Evolutionary conservation across 352 stramenopile species (phyloP), one percentile per base, ranked within the genome.

Genomic region (Phytophthora idaei): DNA sequence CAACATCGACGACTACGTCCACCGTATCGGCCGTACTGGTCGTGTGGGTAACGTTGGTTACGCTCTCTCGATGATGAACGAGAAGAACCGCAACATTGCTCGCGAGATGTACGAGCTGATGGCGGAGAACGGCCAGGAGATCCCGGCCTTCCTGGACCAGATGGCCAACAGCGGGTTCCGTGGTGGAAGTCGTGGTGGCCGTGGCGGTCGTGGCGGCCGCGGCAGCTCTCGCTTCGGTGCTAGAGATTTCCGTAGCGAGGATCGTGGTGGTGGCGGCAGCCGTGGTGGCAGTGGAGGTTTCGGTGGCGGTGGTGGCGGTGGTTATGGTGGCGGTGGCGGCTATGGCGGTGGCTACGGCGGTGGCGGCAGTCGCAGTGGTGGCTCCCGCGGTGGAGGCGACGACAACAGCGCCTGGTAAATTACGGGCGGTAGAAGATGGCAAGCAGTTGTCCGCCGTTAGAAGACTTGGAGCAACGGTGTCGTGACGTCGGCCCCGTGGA

Each of bases 1-100:
- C 74, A 99, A 98, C 89, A 98, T 99, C 65, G 97, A 99, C 59
- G 93, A 98, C 78, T 99, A 99, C 77, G 97, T 99, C 8, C 98
- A 99, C 79, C 88, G 98, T 76, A 99, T 99, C 78, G 98, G 98
- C 68, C 95, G 98, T 92, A 99, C 98, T 11, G 98, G 98, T 44
- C 94, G 98, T 90, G 97, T 98, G 49, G 98, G 98, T 72, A 99
- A 99, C 78, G 87, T 97, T 25, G 98, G 98, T 66, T 85, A 95
- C 62, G 96, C 96, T n/a, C 80, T 98, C 17, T 98, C 96, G 71
- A 98, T 99, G 84, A 94, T 99, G 68, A 99, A 99, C 80, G 97
- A 99, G 59, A 98, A 98, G 74, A 99, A 99, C 85, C 78, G 89
- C 49, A 99, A 98, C 80, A 95, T 99, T 53, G 93, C 95, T 27